These are phyloP conservation scores for Fusarium dlaminii DNA, from an alignment of 2,329 filamentous ascomycete genomes.

Conservation along the genomic window DNA sequence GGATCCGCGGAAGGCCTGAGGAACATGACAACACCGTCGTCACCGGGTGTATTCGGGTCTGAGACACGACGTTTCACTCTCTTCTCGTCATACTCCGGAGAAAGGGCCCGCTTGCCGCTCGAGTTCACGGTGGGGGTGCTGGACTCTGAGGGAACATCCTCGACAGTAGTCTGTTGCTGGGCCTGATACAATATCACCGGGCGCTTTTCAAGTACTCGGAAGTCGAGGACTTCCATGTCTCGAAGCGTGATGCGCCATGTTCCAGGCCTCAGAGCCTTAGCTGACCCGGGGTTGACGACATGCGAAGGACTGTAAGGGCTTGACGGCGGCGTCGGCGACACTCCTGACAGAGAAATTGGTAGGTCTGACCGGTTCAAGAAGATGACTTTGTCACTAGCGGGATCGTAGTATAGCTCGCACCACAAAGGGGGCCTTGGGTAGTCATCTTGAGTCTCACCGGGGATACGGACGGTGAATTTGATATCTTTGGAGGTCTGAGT, in stretches of 20 bases:
- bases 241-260: slow-evolving; percentile 66
- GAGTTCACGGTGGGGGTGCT: slow-evolving; percentile 53
- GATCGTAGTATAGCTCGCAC: slow-evolving; percentile 70
- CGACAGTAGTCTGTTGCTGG: slow-evolving; percentile 40
- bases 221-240: slow-evolving; percentile 63
- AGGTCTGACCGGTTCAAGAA: slow-evolving; percentile 65
- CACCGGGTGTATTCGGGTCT: slow-evolving; percentile 40
- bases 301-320: slow-evolving; percentile 55
- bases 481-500: slow-evolving; percentile 69
- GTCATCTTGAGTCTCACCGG: slow-evolving; percentile 56
- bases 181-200: slow-evolving; percentile 54
- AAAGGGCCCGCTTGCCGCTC: slow-evolving; percentile 62
- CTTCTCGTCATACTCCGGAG: slow-evolving; percentile 55
- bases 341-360: slow-evolving; percentile 59
- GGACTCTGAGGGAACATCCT: slow-evolving; percentile 43
- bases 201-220: slow-evolving; percentile 66
- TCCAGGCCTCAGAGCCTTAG: slow-evolving; percentile 61
- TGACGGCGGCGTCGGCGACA: slow-evolving; percentile 53
- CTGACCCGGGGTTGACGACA: slow-evolving; percentile 55
- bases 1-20: slow-evolving; percentile 60
- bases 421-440: slow-evolving; percentile 60
- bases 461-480: slow-evolving; percentile 68
- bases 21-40: slow-evolving; percentile 66
- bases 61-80: slow-evolving; percentile 56
- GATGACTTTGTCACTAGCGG: slow-evolving; percentile 66